Conservation (phyloP, 345 rosid genomes). For the Lagerstroemia speciosa region DNA sequence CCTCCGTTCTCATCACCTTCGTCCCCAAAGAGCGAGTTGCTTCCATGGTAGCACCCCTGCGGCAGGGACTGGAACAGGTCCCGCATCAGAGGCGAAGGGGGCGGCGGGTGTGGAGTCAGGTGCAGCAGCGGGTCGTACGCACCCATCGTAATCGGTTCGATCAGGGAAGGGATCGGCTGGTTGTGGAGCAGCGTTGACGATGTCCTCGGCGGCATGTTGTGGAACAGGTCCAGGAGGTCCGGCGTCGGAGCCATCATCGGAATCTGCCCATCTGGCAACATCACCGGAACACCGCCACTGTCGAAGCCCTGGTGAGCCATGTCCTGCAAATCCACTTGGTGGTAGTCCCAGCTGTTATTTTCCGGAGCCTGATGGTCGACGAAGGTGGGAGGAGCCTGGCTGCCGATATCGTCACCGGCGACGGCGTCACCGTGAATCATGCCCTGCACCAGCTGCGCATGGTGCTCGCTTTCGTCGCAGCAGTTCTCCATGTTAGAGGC, state of each 20-base stretch:
- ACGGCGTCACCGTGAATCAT: background rate
- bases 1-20: background rate
- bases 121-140: conserved; percentile 6
- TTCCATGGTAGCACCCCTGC: conserved; percentile 4
- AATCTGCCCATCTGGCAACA: background rate
- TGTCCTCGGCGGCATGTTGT: background rate
- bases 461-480: background rate
- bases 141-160: background rate
- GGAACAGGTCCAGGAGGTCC: conserved; percentile 9
- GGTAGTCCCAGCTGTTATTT: background rate
- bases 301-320: background rate
- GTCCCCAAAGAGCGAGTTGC: background rate
- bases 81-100: conserved; percentile 6
- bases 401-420: background rate
- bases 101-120: conserved; percentile 1
- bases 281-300: background rate
- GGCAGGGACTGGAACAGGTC: conserved; percentile 9
- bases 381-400: background rate
- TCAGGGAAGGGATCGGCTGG: background rate
- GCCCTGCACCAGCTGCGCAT: conserved; percentile 1
- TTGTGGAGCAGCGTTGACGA: background rate
- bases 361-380: background rate
- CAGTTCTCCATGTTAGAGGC: background rate
- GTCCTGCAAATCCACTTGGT: background rate
- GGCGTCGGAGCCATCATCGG: conserved; percentile 1